Evolutionary conservation across 176 grass and related monocot species (phyloP).

Genomic region (Hyparrhenia diplandra): DNA sequence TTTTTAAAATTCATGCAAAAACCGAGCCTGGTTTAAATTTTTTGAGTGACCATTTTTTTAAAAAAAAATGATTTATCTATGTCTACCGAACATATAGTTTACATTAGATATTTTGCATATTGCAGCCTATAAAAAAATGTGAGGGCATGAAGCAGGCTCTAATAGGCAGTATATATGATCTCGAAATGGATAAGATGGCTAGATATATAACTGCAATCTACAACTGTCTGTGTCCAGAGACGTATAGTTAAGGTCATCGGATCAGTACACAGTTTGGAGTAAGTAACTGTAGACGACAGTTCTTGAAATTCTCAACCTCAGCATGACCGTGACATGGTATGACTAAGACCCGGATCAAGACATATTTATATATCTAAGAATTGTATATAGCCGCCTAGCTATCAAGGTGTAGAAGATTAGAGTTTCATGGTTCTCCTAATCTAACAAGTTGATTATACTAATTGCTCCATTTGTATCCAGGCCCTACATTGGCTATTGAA

Average conservation of each 20-base stretch:
- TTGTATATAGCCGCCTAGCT: slow-evolving; percentile 26
- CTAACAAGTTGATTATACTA: not conserved
- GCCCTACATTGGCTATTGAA: not conserved
- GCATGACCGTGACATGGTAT: not conserved
- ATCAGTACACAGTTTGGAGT: too few relatives aligned
- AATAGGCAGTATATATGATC: not conserved
- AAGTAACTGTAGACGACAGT: not conserved
- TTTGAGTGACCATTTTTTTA: not conserved
- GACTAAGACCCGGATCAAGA: not conserved
- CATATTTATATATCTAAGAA: not conserved
- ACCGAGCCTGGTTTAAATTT: too few relatives aligned
- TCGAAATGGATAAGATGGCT: not conserved
- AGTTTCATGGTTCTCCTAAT: not conserved
- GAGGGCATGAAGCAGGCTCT: not conserved
- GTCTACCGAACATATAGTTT: not conserved
- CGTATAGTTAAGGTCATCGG: too few relatives aligned
- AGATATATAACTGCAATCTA: not conserved
- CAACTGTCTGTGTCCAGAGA: not conserved
- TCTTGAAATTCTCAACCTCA: slow-evolving; percentile 13
- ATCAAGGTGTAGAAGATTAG: not conserved
- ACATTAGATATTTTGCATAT: not conserved
- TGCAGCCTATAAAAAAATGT: not conserved
- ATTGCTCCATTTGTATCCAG: not conserved
- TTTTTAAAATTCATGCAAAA: not conserved
- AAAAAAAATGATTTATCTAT: not conserved